Evolutionary conservation across 1,139 yeast species (phyloP).

Genomic region (Meyerozyma sp.): DNA sequence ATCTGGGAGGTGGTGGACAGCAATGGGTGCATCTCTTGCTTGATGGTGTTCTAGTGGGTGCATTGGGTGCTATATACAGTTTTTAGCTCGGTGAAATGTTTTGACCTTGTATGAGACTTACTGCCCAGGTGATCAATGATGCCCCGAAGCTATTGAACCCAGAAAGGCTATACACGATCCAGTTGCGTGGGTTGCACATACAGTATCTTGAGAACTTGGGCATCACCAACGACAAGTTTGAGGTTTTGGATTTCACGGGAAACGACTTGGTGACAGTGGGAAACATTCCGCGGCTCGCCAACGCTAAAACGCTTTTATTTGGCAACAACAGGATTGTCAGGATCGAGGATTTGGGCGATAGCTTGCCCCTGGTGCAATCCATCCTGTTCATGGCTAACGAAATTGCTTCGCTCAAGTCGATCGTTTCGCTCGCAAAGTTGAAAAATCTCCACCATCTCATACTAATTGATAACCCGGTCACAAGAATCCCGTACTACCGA

Average conservation of each 20-base stretch:
- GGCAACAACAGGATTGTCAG: constrained; percentile 51
- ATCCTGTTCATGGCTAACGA: constrained; percentile 53
- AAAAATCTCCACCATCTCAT: constrained; percentile 41
- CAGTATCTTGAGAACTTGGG: constrained; percentile 33
- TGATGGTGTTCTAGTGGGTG: constrained; percentile 21
- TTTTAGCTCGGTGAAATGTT: background rate
- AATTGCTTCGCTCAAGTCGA: constrained; percentile 33
- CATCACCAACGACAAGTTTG: constrained; percentile 30
- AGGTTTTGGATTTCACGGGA: constrained; percentile 61
- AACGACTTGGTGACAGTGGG: constrained; percentile 55
- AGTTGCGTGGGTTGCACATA: constrained; percentile 28
- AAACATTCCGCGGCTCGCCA: constrained; percentile 42
- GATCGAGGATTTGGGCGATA: constrained; percentile 23
- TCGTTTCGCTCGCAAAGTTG: constrained; percentile 32
- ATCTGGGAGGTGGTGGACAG: constrained; percentile 52
- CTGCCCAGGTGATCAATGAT: constrained; percentile 25
- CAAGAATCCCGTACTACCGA: constrained; percentile 52
- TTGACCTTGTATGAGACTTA: constrained; percentile 27
- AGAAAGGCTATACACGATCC: constrained; percentile 29
- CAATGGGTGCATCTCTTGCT: constrained; percentile 28
- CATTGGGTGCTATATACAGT: background rate
- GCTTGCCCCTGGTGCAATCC: constrained; percentile 41
- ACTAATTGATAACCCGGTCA: constrained; percentile 59
- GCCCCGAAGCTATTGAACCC: constrained; percentile 35
- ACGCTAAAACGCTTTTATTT: constrained; percentile 47